Evolutionary conservation across 2,329 filamentous ascomycete species (phyloP).

Genomic region (Cercospora sp.): DNA sequence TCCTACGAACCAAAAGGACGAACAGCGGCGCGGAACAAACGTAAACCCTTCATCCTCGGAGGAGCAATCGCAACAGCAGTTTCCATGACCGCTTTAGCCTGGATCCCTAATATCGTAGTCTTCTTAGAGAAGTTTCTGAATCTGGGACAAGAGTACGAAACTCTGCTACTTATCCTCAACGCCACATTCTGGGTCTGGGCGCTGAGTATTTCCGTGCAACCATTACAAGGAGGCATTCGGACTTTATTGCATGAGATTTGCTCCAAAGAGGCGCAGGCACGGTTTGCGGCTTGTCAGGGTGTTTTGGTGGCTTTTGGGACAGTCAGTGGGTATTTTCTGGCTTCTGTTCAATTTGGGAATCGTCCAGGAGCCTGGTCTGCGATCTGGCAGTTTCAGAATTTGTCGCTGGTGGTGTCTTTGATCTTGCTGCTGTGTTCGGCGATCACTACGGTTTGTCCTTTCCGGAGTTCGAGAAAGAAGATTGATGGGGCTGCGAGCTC

Average conservation of each 20-base stretch:
- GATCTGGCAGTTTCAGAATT: neutral
- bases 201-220: slow-evolving; percentile 4
- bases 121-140: neutral
- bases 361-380: neutral
- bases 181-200: neutral
- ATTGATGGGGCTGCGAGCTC: neutral
- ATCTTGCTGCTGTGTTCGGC: neutral
- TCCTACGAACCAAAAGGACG: neutral
- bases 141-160: neutral
- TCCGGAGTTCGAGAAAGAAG: neutral
- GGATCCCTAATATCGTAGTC: neutral
- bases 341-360: neutral
- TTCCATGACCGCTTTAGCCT: slow-evolving; percentile 3
- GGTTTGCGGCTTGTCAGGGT: neutral
- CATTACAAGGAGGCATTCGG: neutral
- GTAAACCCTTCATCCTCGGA: slow-evolving; percentile 3
- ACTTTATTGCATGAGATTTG: neutral
- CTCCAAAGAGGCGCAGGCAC: neutral
- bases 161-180: neutral
- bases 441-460: neutral
- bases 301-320: neutral
- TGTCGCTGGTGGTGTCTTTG: neutral
- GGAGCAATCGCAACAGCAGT: slow-evolving; percentile 3
- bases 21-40: too few relatives aligned
- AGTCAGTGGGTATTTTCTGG: neutral